Base-by-base conservation (phyloP, 208 protist species). In the Crithidia brevicula region DNA sequence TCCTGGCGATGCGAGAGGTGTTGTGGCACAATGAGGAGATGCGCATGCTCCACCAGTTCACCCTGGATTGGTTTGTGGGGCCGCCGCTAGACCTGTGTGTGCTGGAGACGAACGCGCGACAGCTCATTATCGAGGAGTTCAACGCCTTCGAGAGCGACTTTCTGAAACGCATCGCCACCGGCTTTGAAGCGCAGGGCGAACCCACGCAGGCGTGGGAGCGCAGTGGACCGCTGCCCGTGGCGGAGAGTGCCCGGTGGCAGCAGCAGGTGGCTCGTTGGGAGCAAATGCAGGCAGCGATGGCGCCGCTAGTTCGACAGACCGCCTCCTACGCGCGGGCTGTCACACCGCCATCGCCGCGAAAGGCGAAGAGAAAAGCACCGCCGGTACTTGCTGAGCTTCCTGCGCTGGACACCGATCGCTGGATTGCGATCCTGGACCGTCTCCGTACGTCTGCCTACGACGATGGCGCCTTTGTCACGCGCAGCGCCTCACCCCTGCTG, bases 61-160 rank as follows among this genome's bases (percentile, higher is more conserved):
- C 46, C 27, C 46, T 75, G 27, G 27, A 58, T 28, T 67, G 33
- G 23, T 68, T 59, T 64, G 30, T 51, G 2, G 38, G 43, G 3
- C 61, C 61, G 9, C 20, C 18, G 31, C 51, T 68, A 11, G 61
- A 67, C 8, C 16, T 75, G 18, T 68, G 42, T 33, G 43, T 75
- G 43, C 33, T 62, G 27, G 69, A 75, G 63, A 75, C 69, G 9
- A 34, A 59, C 20, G 31, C 30, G 20, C 53, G 69, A 3, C 69
- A 75, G 31, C 51, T 15, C 23, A 57, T 75, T 23, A 22, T 61
- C 0, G 34, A 25, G 18, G 61, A 75, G 22, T 70, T 49, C 56
- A 25, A 34, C 31, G 20, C 15, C 10, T 7, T 20, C 9, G 13
- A 38, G 33, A 33, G 20, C 4, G 28, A 11, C 9, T 45, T 52